Percentiles rank a stretch among this genome's conserved stretches.
phyloP scores from a whole-genome alignment of 345 rosid genomes.

The Eucalyptus lansdowneana region DNA sequence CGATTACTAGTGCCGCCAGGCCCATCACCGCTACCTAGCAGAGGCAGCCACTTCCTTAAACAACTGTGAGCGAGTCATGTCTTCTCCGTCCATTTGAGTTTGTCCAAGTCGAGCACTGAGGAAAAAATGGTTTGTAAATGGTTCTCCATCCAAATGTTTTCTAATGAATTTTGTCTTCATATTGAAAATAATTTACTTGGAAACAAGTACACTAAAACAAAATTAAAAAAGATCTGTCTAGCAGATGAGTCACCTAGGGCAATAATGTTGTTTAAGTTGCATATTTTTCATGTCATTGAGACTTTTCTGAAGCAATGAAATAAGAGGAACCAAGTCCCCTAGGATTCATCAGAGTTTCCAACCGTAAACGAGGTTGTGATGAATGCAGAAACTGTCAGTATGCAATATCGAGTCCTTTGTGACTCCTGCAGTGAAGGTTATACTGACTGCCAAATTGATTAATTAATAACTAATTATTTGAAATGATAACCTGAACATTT shows the following conservation, averaged over 20 bases:
- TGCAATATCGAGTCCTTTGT: neutral
- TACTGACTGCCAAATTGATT: neutral
- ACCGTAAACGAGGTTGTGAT: neutral
- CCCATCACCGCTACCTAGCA: neutral
- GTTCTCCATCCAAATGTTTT: neutral
- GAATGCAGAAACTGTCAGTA: neutral
- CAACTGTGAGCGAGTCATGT: neutral
- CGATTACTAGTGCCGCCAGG: neutral
- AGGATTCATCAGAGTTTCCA: neutral
- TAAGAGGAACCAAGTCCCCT: neutral
- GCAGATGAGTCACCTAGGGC: neutral
- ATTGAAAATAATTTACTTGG: neutral
- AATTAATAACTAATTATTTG: neutral
- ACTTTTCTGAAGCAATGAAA: neutral
- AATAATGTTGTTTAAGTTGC: neutral
- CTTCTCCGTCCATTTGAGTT: neutral
- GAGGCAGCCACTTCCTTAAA: neutral
- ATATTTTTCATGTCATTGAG: neutral
- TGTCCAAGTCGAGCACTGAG: neutral
- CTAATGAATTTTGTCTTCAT: neutral
- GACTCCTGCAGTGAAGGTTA: neutral
- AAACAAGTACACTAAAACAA: neutral
- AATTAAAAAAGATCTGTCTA: neutral
- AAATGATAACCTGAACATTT: neutral
- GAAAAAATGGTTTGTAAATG: neutral